These are phyloP conservation scores for Fusarium sambucinum DNA, from an alignment of 2,329 filamentous ascomycete genomes.

Conservation along the genomic window DNA sequence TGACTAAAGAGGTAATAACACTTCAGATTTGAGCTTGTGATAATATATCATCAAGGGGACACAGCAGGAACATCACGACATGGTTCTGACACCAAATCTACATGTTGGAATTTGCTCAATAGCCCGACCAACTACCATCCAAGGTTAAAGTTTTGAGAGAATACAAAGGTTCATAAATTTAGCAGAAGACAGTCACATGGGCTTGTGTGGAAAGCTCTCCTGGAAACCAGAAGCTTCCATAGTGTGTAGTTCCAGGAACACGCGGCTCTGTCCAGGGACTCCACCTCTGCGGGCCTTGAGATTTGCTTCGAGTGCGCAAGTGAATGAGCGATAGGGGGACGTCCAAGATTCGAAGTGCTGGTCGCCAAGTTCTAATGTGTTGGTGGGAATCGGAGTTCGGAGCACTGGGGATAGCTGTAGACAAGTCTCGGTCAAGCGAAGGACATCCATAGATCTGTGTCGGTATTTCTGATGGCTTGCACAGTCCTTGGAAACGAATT, in stretches of 20 bases:
- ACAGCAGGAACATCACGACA: background rate
- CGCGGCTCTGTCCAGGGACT: background rate
- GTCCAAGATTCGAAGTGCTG: background rate
- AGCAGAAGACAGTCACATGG: background rate
- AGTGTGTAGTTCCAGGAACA: background rate
- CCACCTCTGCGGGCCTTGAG: accelerated
- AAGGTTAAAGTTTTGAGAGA: background rate
- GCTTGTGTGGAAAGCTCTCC: background rate
- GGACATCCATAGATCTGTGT: background rate
- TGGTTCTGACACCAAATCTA: no score
- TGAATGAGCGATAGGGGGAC: background rate
- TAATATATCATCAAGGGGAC: accelerated
- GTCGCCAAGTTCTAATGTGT: background rate
- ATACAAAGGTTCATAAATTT: background rate
- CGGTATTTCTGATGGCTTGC: background rate
- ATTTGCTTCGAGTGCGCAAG: background rate
- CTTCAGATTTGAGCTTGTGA: background rate
- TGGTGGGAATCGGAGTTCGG: background rate
- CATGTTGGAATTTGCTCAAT: background rate
- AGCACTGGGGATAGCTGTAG: background rate
- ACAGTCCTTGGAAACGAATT: background rate
- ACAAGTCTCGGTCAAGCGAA: background rate
- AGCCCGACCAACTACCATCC: accelerated
- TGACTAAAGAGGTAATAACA: accelerated
- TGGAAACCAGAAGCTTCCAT: background rate